These are phyloP conservation scores for Fagopyrum homotropicum DNA, from an alignment of 148 eudicot species.

Conservation along the genomic window DNA sequence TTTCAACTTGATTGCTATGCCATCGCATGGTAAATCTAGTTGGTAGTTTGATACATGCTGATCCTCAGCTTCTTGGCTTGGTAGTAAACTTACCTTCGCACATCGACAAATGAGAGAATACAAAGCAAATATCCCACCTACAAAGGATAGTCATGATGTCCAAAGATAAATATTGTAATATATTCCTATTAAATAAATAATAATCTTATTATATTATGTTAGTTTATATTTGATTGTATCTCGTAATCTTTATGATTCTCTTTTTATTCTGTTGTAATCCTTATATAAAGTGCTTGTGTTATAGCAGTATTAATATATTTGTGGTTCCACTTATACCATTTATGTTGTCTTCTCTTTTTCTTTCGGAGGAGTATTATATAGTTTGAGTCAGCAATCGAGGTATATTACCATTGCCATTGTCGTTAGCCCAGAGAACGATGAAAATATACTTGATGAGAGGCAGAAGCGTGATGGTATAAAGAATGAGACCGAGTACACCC, in stretches of 20 bases:
- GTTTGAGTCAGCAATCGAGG: not conserved
- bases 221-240: too few relatives aligned
- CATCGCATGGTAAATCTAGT: slow-evolving; percentile 23
- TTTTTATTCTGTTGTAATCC: too few relatives aligned
- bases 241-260: too few relatives aligned
- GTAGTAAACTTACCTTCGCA: slow-evolving; percentile 43
- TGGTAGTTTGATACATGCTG: slow-evolving; percentile 33
- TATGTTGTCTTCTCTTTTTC: too few relatives aligned
- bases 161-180: too few relatives aligned
- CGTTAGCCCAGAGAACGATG: slow-evolving; percentile 36
- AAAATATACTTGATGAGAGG: slow-evolving; percentile 43
- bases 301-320: too few relatives aligned
- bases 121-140: slow-evolving; percentile 56
- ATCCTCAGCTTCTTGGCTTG: slow-evolving; percentile 47
- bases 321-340: too few relatives aligned
- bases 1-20: slow-evolving; percentile 28
- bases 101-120: slow-evolving; percentile 43
- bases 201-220: too few relatives aligned
- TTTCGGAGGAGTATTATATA: too few relatives aligned
- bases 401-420: slow-evolving; percentile 32
- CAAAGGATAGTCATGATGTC: not conserved
- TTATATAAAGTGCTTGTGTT: too few relatives aligned
- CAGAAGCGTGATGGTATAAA: slow-evolving; percentile 35
- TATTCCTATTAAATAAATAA: too few relatives aligned
- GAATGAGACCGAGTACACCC: slow-evolving; percentile 35